Conservation (phyloP, 305 asterid species). For the Rubia peregrina region DNA sequence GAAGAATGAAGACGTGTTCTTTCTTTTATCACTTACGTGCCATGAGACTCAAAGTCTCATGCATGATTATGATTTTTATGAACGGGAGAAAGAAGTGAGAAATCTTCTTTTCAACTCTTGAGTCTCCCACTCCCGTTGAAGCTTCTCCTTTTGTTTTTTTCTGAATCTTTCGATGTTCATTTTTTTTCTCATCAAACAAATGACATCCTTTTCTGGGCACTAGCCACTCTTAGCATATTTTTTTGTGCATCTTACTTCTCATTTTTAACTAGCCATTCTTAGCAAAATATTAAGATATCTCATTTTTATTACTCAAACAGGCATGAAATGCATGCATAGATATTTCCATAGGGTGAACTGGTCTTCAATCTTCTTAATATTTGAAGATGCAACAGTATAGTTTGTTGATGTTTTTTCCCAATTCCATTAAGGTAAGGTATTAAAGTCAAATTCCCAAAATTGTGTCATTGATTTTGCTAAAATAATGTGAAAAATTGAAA, state of each 20-base stretch:
- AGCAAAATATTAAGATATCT: background rate
- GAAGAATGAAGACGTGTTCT: background rate
- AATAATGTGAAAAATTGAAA: background rate
- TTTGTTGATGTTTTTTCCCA: background rate
- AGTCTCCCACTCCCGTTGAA: too few relatives aligned
- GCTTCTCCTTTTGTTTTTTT: too few relatives aligned
- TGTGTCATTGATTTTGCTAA: background rate
- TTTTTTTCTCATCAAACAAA: too few relatives aligned
- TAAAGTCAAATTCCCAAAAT: background rate
- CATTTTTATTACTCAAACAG: background rate
- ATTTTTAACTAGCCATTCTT: too few relatives aligned
- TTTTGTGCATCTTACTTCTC: too few relatives aligned
- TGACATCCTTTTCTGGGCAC: background rate
- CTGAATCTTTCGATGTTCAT: too few relatives aligned
- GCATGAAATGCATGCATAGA: background rate
- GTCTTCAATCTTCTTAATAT: background rate
- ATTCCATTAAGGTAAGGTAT: background rate
- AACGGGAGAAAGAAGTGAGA: background rate
- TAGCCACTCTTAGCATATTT: background rate
- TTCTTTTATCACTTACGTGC: background rate
- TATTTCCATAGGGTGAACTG: background rate
- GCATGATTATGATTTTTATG: background rate
- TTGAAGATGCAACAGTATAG: background rate
- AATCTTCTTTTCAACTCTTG: background rate
- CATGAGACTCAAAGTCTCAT: background rate